phyloP scores from a whole-genome alignment of 2,329 filamentous ascomycete genomes.

The Alternaria conjuncta region DNA sequence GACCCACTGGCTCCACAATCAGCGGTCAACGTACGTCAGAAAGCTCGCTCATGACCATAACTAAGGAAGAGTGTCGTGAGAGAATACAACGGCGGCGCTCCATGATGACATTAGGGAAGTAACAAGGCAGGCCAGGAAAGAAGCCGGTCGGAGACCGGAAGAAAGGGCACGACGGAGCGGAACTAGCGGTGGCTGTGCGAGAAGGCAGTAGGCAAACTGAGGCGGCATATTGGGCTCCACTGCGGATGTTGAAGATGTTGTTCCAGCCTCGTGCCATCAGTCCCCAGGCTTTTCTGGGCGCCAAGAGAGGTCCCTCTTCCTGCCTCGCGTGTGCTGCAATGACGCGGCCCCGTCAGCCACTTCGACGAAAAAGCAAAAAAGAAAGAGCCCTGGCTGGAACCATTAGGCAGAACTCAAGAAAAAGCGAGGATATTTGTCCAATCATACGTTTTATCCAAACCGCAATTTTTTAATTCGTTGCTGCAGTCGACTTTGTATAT shows the following conservation, averaged over 20 bases:
- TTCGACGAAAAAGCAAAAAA: neutral
- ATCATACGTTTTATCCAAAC: neutral
- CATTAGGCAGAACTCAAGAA: neutral
- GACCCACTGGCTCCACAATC: neutral
- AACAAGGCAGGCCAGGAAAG: neutral
- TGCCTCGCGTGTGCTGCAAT: neutral
- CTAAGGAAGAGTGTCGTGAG: neutral
- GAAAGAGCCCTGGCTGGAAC: neutral
- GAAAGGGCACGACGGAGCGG: neutral
- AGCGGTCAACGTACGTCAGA: neutral
- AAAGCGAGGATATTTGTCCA: neutral
- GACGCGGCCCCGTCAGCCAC: neutral
- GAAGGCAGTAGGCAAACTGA: neutral
- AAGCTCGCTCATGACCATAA: neutral
- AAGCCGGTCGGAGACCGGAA: neutral
- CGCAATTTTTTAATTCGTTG: neutral
- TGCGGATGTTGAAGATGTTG: accelerated
- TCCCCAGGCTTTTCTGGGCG: neutral
- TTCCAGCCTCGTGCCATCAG: neutral
- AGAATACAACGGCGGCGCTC: neutral
- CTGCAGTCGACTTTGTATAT: neutral
- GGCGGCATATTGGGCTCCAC: neutral
- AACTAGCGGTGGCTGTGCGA: neutral
- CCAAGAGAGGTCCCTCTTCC: neutral
- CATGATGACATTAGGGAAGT: neutral